phyloP scores from a whole-genome alignment of 1,139 yeast genomes.

The Zygosaccharomyces sapae region DNA sequence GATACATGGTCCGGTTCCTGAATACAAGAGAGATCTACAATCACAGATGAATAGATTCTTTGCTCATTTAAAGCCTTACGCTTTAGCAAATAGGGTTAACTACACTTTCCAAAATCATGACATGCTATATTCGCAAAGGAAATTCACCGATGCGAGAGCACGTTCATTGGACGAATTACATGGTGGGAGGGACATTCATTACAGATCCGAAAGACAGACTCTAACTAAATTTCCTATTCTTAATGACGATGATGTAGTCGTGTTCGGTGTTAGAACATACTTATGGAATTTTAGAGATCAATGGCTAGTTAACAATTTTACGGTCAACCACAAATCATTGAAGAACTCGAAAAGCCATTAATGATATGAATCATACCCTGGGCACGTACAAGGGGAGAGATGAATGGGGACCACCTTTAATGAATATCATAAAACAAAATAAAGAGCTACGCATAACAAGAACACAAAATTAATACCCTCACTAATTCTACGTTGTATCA shows the following conservation, averaged over 20 bases:
- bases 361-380: constrained; percentile 52
- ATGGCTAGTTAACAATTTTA: constrained; percentile 39
- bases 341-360: constrained; percentile 55
- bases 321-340: constrained; percentile 17
- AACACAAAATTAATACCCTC: background rate
- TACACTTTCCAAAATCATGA: constrained; percentile 75
- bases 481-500: constrained; percentile 22
- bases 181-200: constrained; percentile 51
- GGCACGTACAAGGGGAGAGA: constrained; percentile 57
- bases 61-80: constrained; percentile 52
- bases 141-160: constrained; percentile 34
- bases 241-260: constrained; percentile 46
- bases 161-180: constrained; percentile 31
- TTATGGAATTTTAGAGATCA: constrained; percentile 58
- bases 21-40: constrained; percentile 60
- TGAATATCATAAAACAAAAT: constrained; percentile 12
- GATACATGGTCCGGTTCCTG: constrained; percentile 70
- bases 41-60: constrained; percentile 76
- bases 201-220: constrained; percentile 65
- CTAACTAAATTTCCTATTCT: constrained; percentile 47
- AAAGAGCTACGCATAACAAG: constrained; percentile 3
- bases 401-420: constrained; percentile 59
- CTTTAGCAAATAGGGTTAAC: constrained; percentile 68
- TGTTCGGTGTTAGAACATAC: constrained; percentile 64
- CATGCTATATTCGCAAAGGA: constrained; percentile 38